Base-by-base conservation (phyloP, 768 basidiomycete species). In the Xerocomellus intermedius region DNA sequence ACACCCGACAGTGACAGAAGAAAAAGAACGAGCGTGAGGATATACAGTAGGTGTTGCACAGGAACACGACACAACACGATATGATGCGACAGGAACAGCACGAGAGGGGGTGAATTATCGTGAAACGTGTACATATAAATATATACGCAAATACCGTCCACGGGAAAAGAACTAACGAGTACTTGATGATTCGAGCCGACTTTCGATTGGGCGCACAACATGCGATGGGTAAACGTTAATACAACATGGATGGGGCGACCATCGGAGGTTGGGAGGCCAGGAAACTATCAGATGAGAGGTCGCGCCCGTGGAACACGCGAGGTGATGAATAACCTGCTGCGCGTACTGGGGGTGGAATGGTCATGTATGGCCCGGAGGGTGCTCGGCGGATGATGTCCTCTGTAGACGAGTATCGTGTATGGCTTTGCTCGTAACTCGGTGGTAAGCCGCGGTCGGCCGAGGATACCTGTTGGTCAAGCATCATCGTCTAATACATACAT, bases 301-400 rank as follows among this genome's bases (percentile, higher is more conserved):
- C 58, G 22, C 63, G 70, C 6, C 52, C 63, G 33, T 70, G 66
- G 26, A 57, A 50, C 12, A 26, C 22, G 21, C 41, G 63, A 8
- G 59, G 60, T 28, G 59, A 58, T 21, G 50, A 46, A 30, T 74
- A 72, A 10, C 73, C 74, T 5, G 71, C 74, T 4, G 68, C 69
- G 28, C 75, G 71, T 26, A 74, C 74, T 13, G 74, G 59, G 2
- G 66, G 66, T 5, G 76, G 78, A 58, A 76, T 73, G 32, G 73
- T 51, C 66, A 69, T 65, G 16, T 68, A 57, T 26, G 69, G 65
- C 48, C 72, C 70, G 8, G 64, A 56, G 9, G 58, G 64, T 17
- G 49, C 35, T 16, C 59, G 56, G 30, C 45, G 59, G 16, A 54
- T 41, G 13, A 65, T 12, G 41, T 60, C 65, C 38, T 73, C 74